Evolutionary conservation across 1,284 basidiomycete genomes (phyloP).

Genomic region (Sanghuangporus weigelae): DNA sequence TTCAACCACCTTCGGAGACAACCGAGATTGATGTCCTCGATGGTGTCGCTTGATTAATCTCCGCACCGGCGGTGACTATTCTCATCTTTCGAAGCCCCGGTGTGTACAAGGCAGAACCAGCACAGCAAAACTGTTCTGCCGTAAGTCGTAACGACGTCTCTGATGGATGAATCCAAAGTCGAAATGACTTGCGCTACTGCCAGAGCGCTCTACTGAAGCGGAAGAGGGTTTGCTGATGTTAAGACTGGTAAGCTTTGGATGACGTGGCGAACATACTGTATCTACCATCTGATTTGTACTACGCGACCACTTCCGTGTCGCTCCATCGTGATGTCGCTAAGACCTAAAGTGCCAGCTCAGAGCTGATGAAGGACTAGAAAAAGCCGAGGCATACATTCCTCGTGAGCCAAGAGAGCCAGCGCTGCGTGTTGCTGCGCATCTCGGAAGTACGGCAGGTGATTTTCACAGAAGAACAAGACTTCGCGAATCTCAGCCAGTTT

Average conservation of each 20-base stretch:
- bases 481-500: not conserved
- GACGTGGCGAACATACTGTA: not conserved
- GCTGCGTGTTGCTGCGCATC: not conserved
- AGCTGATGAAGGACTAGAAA: not conserved
- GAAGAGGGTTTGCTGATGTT: not conserved
- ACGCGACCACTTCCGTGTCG: not conserved
- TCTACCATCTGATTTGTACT: not conserved
- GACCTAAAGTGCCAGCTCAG: constrained; percentile 1
- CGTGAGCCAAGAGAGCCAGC: not conserved
- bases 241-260: not conserved
- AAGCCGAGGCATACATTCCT: not conserved
- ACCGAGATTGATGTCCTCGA: not conserved
- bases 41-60: not conserved
- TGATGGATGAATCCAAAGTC: not conserved
- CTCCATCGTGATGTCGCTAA: not conserved
- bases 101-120: not conserved
- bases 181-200: not conserved
- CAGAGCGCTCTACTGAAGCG: not conserved
- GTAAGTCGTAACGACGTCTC: not conserved
- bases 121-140: not conserved
- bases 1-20: not conserved
- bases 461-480: not conserved
- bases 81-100: not conserved
- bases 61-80: not conserved
- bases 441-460: not conserved